Conservation (phyloP, 163 green algal genomes). For the Chlorella variabilis region DNA sequence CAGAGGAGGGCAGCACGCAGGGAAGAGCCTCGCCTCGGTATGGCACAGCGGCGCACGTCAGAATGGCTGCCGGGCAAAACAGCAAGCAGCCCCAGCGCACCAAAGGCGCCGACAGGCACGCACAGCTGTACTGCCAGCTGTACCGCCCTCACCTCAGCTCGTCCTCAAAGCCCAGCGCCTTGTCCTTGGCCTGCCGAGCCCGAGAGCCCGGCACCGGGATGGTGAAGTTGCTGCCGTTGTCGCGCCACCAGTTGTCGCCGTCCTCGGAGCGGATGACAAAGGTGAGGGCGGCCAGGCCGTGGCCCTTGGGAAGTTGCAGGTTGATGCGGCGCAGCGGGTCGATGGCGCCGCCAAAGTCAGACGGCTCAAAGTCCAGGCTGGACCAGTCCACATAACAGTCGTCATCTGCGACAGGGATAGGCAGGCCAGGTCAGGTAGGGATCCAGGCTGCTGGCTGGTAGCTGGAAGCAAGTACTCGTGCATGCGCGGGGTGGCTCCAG, state of each 20-base stretch:
- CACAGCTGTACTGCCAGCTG: no score
- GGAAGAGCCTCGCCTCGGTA: no score
- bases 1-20: neutral
- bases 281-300: slow-evolving; percentile 62
- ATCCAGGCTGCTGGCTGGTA: no score
- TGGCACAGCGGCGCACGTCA: no score
- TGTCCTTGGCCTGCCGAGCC: slow-evolving; percentile 2
- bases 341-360: slow-evolving; percentile 47
- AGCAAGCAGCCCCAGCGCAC: no score
- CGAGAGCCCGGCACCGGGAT: slow-evolving; percentile 63
- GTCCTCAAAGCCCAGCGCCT: slow-evolving; percentile 33
- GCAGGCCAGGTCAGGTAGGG: no score
- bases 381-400: slow-evolving; percentile 40
- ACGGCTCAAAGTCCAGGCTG: slow-evolving; percentile 22
- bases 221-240: slow-evolving; percentile 81
- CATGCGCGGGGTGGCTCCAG: no score
- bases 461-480: no score
- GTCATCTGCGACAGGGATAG: neutral
- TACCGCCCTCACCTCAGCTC: slow-evolving; percentile 42
- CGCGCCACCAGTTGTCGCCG: slow-evolving; percentile 83
- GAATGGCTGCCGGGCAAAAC: no score
- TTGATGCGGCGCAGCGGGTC: slow-evolving; percentile 74
- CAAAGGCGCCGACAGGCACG: no score
- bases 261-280: slow-evolving; percentile 81
- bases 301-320: slow-evolving; percentile 59